Evolutionary conservation across 495 filamentous ascomycete species (phyloP), one percentile per base, ranked within the genome.

Genomic region (Thermothielavioides terrestris): DNA sequence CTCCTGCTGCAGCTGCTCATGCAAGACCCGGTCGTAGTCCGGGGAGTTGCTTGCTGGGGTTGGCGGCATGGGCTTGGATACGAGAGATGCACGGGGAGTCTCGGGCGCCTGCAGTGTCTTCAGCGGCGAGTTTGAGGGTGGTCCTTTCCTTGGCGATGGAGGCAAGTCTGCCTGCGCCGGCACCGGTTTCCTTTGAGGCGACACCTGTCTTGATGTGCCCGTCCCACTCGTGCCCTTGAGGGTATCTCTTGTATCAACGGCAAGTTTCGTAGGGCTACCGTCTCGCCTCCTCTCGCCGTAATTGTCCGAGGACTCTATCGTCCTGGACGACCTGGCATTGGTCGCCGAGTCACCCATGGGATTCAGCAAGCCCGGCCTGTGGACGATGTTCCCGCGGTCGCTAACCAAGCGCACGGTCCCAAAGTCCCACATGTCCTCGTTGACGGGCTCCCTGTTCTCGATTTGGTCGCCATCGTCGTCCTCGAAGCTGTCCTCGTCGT

Each of bases 351-450:
- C 85, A 45, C 85, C 86, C 79, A 92, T 80, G 0, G 81, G 71
- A 46, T 78, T 81, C 18, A 88, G 67, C 40, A 69, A 35, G n/a
- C 68, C 69, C n/a, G 70, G 71, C 18, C 70, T 61, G 36, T 68
- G 65, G 6, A 69, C 58, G 7, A 77, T 47, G 23, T 67, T 70
- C 21, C 70, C 73, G 59, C 83, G 72, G 26, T 75, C 77, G 41
- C 74, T 78, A 20, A 77, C 80, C 25, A 89, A 81, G 36, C 88
- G 76, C 40, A 95, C 84, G 2, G 90, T 96, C 21, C 90, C 89
- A 73, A 96, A 96, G 66, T 96, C 90, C 90, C 90, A 96, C 51
- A 95, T 79, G 62, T 95, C 88, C 56, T 89, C 84, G 42, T 89
- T 79, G n/a, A 74, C 69, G 2, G 66, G 63, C 26, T 56, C 52